Conservation (phyloP, 2,329 filamentous ascomycete species). For the Penicillium digitatum region DNA sequence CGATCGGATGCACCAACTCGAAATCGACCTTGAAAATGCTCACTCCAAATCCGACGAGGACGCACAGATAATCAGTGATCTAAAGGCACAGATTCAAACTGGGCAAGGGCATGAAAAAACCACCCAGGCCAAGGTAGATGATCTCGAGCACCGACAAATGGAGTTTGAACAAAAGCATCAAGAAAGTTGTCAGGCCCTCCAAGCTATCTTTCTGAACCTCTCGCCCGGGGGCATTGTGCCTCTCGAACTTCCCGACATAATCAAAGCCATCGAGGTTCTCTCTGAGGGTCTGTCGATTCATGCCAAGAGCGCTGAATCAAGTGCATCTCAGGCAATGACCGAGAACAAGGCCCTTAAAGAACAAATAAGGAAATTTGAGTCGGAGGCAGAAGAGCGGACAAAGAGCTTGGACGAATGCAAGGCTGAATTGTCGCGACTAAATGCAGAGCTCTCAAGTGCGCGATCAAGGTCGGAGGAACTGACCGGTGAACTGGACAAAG, state of each 20-base stretch:
- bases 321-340: slow-evolving; percentile 56
- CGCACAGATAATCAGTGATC: slow-evolving; percentile 32
- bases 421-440: slow-evolving; percentile 49
- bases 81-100: slow-evolving; percentile 56
- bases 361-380: slow-evolving; percentile 54
- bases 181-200: slow-evolving; percentile 53
- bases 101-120: slow-evolving; percentile 50
- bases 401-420: slow-evolving; percentile 54
- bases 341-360: slow-evolving; percentile 60
- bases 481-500: slow-evolving; percentile 56
- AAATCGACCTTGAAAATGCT: slow-evolving; percentile 66
- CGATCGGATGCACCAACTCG: slow-evolving; percentile 63
- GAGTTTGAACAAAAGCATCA: slow-evolving; percentile 52
- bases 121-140: slow-evolving; percentile 40
- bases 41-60: slow-evolving; percentile 48
- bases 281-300: slow-evolving; percentile 59
- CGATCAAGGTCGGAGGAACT: slow-evolving; percentile 47
- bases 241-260: slow-evolving; percentile 54
- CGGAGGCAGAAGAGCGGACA: slow-evolving; percentile 54
- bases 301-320: slow-evolving; percentile 57
- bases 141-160: slow-evolving; percentile 51
- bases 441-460: slow-evolving; percentile 51
- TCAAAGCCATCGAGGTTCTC: slow-evolving; percentile 57
- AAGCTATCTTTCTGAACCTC: slow-evolving; percentile 58
- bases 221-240: slow-evolving; percentile 53